These are phyloP conservation scores for Sisymbrium irio DNA, from an alignment of 345 rosid species.

Conservation along the genomic window DNA sequence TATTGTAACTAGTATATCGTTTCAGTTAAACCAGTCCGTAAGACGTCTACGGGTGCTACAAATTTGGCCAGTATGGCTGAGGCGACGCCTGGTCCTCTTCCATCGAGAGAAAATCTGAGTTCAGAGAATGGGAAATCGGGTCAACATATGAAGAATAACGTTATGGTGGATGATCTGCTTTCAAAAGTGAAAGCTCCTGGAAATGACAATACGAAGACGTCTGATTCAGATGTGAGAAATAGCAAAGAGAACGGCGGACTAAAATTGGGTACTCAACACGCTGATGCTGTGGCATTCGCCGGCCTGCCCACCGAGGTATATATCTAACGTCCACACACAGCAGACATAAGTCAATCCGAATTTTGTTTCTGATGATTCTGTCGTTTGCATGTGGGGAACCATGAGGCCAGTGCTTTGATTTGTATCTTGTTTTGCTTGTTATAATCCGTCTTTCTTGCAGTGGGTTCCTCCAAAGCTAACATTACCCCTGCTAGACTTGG, in stretches of 20 bases:
- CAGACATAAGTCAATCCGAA: constrained; percentile 9
- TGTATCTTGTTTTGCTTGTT: constrained; percentile 16
- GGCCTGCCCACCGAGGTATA: constrained; percentile 82
- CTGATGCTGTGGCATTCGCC: constrained; percentile 44
- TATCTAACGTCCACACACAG: neutral
- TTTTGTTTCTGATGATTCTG: neutral
- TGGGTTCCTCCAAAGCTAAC: constrained; percentile 98
- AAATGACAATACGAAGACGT: constrained; percentile 42
- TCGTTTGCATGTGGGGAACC: constrained; percentile 3
- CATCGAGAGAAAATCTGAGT: constrained; percentile 43
- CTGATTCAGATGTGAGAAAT: constrained; percentile 37
- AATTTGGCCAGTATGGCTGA: constrained; percentile 42
- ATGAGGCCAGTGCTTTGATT: constrained; percentile 12
- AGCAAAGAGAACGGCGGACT: constrained; percentile 40
- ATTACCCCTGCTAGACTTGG: constrained; percentile 75
- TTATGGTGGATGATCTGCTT: constrained; percentile 33
- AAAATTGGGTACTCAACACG: constrained; percentile 40
- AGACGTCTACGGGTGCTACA: constrained; percentile 51
- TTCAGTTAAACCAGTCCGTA: constrained; percentile 57
- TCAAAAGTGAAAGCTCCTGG: constrained; percentile 36
- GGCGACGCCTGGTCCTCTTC: constrained; percentile 34
- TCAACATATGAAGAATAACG: constrained; percentile 37
- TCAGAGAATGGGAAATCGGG: constrained; percentile 50
- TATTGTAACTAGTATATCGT: constrained; percentile 3
- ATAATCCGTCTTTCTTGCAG: constrained; percentile 44